A percentile compares a stretch with the other conserved stretches of the same genome.
Evolutionary conservation across 208 protist species (phyloP).

Genomic region (Trichomonas tenax): DNA sequence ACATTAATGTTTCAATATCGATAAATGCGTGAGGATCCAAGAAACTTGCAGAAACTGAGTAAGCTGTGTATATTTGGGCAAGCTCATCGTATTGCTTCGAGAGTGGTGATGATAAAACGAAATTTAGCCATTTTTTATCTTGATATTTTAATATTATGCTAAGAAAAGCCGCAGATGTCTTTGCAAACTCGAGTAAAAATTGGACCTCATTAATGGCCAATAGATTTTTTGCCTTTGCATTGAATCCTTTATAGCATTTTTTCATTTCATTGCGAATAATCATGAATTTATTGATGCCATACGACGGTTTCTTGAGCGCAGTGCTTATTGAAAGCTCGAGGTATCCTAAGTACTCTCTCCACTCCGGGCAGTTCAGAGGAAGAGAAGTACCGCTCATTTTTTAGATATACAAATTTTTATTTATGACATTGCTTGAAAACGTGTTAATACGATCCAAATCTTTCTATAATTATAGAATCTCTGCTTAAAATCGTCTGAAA

Average conservation of each 20-base stretch:
- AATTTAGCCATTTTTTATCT: background rate
- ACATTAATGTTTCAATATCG: background rate
- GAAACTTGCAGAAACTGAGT: background rate
- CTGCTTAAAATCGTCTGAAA: no score
- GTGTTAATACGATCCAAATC: no score
- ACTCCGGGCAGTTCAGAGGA: background rate
- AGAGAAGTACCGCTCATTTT: background rate
- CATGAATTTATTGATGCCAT: background rate
- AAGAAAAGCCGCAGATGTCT: background rate
- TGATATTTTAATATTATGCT: background rate
- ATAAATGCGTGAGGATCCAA: background rate
- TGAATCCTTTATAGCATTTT: background rate
- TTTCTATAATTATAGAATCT: no score
- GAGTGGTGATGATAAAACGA: background rate
- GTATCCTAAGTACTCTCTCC: background rate
- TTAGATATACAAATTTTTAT: no score
- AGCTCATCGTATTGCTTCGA: background rate
- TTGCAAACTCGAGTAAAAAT: background rate
- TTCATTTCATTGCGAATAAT: background rate
- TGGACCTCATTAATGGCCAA: background rate
- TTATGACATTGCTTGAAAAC: no score
- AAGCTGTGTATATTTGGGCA: background rate
- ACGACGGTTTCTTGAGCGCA: background rate
- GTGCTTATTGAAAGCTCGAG: background rate
- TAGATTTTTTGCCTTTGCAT: background rate